These are phyloP conservation scores for Melastoma candidum DNA, from an alignment of 441 rosid species.

Conservation along the genomic window DNA sequence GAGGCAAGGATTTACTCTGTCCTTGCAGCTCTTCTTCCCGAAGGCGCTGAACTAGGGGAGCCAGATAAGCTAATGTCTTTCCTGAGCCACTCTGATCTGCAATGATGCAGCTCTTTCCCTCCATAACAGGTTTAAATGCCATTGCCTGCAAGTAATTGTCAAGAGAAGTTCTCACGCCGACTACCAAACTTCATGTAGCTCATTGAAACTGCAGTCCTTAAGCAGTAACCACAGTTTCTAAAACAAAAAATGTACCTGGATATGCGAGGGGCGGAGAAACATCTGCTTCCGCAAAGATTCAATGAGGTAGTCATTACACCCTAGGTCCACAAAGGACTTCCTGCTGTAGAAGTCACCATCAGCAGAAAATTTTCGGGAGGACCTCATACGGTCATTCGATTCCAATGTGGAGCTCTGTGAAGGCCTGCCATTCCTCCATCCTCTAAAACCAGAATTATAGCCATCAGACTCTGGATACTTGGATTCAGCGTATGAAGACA, in stretches of 20 bases:
- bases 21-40: constrained; percentile 81
- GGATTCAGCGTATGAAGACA: constrained; percentile 13
- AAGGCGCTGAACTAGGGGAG: constrained; percentile 74
- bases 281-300: constrained; percentile 50
- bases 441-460: constrained; percentile 35
- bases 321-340: constrained; percentile 57
- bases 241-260: constrained; percentile 46
- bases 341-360: constrained; percentile 59
- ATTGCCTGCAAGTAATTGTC: constrained; percentile 44
- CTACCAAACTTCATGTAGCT: too few species aligned
- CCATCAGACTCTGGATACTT: constrained; percentile 19
- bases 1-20: constrained; percentile 38
- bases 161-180: constrained; percentile 2
- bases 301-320: constrained; percentile 53
- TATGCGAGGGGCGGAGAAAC: constrained; percentile 57
- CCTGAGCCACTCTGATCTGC: constrained; percentile 99
- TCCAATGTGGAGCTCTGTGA: constrained; percentile 14
- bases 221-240: background rate
- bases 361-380: constrained; percentile 17
- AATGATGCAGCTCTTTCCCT: constrained; percentile 73
- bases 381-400: constrained; percentile 23
- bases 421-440: constrained; percentile 38
- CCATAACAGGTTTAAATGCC: constrained; percentile 62
- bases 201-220: too few species aligned
- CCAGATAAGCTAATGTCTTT: constrained; percentile 83